phyloP scores from a whole-genome alignment of 1,284 basidiomycete genomes.

The Thelephora terrestris region DNA sequence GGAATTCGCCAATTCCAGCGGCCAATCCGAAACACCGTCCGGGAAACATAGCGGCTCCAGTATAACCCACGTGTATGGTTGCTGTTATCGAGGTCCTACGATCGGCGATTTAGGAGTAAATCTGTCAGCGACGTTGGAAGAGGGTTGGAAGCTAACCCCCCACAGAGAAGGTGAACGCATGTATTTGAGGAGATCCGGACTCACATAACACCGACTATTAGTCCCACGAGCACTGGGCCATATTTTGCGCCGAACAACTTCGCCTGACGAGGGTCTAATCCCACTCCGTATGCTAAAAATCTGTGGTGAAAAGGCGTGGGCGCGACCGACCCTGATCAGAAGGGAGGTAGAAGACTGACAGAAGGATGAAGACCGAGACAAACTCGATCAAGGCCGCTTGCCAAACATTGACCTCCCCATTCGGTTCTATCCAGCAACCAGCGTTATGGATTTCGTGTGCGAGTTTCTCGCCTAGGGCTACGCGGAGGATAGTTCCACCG shows the following conservation, averaged over 20 bases:
- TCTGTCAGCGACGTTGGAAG: no score
- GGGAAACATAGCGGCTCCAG: neutral
- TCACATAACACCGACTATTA: neutral
- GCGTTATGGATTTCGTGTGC: neutral
- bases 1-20: neutral
- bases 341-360: neutral
- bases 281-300: neutral
- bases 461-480: neutral
- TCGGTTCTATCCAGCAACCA: neutral
- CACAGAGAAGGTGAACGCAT: no score
- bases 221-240: neutral
- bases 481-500: neutral
- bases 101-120: no score
- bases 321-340: neutral
- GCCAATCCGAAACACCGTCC: neutral
- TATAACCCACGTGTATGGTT: neutral
- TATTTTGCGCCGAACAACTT: neutral
- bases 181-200: neutral
- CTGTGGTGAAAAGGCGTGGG: neutral
- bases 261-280: neutral
- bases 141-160: no score
- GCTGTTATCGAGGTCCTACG: neutral
- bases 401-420: neutral
- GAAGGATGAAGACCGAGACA: neutral
- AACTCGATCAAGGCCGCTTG: neutral